Percentiles rank a stretch among this genome's conserved stretches.
These are phyloP conservation scores for Otatea glauca DNA, from an alignment of 176 grass and related monocot species.

Conservation along the genomic window DNA sequence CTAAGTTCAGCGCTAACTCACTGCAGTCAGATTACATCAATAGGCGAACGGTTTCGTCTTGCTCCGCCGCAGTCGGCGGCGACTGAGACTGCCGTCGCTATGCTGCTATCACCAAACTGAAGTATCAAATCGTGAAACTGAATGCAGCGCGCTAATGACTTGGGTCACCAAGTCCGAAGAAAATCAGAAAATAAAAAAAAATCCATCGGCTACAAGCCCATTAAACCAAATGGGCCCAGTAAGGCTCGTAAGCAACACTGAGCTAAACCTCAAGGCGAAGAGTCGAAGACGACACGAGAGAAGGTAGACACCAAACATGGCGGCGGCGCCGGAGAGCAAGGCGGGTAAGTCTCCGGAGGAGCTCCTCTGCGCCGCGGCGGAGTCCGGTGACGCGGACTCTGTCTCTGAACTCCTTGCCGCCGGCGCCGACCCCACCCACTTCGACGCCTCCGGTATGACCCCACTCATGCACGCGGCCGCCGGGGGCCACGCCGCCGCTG, in stretches of 20 bases:
- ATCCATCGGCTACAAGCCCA: background rate
- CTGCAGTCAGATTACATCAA: background rate
- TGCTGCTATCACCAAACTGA: background rate
- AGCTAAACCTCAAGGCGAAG: constrained; percentile 2
- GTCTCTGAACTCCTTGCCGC: constrained; percentile 52
- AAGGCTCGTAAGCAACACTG: background rate
- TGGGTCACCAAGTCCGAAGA: background rate
- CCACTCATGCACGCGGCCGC: constrained; percentile 84
- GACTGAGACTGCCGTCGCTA: background rate
- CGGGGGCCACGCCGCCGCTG: constrained; percentile 55
- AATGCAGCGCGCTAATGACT: background rate
- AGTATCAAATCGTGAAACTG: background rate
- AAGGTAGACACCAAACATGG: constrained; percentile 46
- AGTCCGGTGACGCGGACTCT: constrained; percentile 37
- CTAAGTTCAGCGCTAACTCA: background rate
- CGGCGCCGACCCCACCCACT: constrained; percentile 68
- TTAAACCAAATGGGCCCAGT: background rate
- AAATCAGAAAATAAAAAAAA: background rate
- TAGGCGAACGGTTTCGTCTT: background rate
- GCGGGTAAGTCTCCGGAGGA: constrained; percentile 59
- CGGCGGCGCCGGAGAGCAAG: constrained; percentile 61
- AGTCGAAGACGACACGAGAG: background rate
- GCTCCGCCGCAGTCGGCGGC: constrained; percentile 1
- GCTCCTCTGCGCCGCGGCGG: constrained; percentile 69
- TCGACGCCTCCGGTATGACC: constrained; percentile 64